Conservation (phyloP, 805 yeast species). For the Candida silvicultrix region DNA sequence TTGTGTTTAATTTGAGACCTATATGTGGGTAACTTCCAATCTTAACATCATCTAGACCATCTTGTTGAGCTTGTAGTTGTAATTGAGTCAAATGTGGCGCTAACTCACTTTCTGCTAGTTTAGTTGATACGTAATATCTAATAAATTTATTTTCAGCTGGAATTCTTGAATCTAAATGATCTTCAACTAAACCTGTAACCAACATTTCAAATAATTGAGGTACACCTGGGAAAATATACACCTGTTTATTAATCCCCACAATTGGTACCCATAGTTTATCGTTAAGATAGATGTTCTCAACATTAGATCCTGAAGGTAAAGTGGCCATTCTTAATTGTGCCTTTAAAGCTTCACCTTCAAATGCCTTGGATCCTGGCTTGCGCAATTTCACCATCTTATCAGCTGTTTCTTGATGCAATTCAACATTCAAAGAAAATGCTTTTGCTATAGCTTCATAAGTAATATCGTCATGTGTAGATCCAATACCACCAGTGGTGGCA, state of each 20-base stretch:
- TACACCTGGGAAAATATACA: conserved; percentile 78
- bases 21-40: conserved; percentile 85
- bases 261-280: conserved; percentile 80
- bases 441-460: conserved; percentile 73
- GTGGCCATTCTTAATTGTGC: conserved; percentile 80
- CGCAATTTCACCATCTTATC: conserved; percentile 49
- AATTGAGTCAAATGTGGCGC: conserved; percentile 55
- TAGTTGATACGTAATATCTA: conserved; percentile 59
- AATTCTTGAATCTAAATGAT: conserved; percentile 32
- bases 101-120: conserved; percentile 54
- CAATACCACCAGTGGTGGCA: conserved; percentile 46
- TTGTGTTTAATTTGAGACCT: conserved; percentile 55
- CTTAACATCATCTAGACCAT: conserved; percentile 38
- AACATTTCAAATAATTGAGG: conserved; percentile 65
- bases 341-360: conserved; percentile 36
- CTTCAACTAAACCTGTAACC: conserved; percentile 34
- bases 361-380: conserved; percentile 28
- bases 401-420: conserved; percentile 51
- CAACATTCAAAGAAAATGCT: conserved; percentile 47
- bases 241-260: conserved; percentile 56
- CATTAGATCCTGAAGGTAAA: conserved; percentile 43
- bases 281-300: conserved; percentile 39
- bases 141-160: conserved; percentile 21
- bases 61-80: conserved; percentile 33
- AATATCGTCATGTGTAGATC: conserved; percentile 88